Evolutionary conservation across 805 yeast species (phyloP), one percentile per base, ranked within the genome.

Genomic region (Kluyveromyces dobzhanskii): DNA sequence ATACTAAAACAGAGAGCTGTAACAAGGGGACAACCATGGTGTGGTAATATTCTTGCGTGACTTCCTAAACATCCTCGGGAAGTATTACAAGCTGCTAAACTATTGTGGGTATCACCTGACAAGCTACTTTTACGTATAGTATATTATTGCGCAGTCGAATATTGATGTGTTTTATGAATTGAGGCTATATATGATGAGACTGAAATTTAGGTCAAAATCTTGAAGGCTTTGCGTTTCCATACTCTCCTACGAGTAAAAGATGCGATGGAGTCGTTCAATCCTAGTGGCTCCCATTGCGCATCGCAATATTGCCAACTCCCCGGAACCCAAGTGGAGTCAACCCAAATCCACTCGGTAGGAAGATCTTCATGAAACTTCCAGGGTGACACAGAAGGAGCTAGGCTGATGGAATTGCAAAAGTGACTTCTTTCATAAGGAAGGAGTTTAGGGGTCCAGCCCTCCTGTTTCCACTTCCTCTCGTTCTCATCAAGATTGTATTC

Each of bases 391-490:
- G 47, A 43, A 30, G 38, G 49, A 16, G 41, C 30, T 2, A 44
- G 31, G 4, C 18, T 34, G 30, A 34, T 7, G 6, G 37, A 34
- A 17, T 26, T 34, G 30, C 30, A 25, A 13, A 34, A 34, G 21
- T 34, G 37, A 13, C 30, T 9, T 19, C 51, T 45, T 40, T 59
- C 64, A 37, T 50, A 56, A 7, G 55, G 43, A 17, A 57, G 40
- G 25, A 55, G 31, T 28, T 42, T 37, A 3, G 43, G 32, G 13
- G 40, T 39, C 62, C 62, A 58, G 28, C 42, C 44, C 26, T 38
- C 38, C n/a, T 39, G 30, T 24, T 41, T 44, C 62, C 62, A 57
- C 41, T 56, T 57, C 27, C 64, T 45, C 37, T 59, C 54, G 39
- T 54, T 57, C 42, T 55, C 59, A 13, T 46, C 32, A n/a, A 59